Conservation (phyloP, 2,329 filamentous ascomycete genomes). For the Trichoderma cornu-damae region DNA sequence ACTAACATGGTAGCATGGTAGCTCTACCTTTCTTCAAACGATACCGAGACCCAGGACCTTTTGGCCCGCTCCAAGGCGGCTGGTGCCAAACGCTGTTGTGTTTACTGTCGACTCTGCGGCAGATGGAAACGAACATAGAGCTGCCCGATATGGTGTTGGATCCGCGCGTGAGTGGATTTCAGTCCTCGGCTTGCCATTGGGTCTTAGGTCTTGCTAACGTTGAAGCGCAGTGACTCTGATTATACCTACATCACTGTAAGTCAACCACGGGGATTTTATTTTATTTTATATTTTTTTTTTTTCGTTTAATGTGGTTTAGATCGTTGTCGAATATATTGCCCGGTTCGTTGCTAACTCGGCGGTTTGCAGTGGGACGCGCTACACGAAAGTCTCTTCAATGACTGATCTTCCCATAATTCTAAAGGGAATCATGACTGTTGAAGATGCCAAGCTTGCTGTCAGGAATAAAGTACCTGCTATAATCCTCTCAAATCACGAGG, state of each 20-base stretch:
- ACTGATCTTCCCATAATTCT: constrained; percentile 37
- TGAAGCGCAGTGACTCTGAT: not conserved
- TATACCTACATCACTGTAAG: constrained; percentile 1
- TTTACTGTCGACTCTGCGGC: constrained; percentile 39
- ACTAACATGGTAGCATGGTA: not conserved
- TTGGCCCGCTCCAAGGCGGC: constrained; percentile 31
- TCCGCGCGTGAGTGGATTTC: constrained; percentile 29
- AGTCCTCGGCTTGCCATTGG: fast-evolving
- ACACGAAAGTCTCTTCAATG: constrained; percentile 33
- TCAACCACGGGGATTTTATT: not conserved
- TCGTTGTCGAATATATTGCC: too few species aligned
- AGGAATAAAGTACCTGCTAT: constrained; percentile 33
- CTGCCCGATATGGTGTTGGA: constrained; percentile 36
- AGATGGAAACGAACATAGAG: constrained; percentile 38
- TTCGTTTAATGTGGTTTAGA: too few species aligned
- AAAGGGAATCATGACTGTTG: constrained; percentile 38
- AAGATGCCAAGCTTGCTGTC: constrained; percentile 34
- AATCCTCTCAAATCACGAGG: constrained; percentile 42
- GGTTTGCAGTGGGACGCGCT: constrained; percentile 33
- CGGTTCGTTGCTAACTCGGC: not conserved
- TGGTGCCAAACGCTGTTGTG: constrained; percentile 35
- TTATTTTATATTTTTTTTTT: not conserved
- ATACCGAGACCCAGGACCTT: constrained; percentile 31
- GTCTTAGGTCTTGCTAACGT: not conserved
- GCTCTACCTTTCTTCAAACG: constrained; percentile 30